Base-by-base conservation (phyloP, 2,329 filamentous ascomycete genomes). In the Fusarium temperatum region DNA sequence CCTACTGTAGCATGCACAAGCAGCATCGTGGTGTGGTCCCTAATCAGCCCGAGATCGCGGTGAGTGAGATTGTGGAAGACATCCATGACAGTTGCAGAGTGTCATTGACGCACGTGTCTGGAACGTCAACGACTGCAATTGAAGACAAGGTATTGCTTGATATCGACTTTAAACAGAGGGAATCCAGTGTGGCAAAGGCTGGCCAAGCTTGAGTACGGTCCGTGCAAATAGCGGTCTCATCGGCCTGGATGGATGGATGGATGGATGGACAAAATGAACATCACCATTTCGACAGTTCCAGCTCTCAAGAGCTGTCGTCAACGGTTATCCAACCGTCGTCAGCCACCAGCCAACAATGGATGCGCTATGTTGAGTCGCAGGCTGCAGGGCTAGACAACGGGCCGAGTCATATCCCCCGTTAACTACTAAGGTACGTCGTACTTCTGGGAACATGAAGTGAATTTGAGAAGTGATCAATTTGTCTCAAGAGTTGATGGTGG, bases 11-110 rank as follows among this genome's bases (percentile, higher is more conserved):
- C 35, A 71, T 67, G 71, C 65, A 74, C 51, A 64, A 28, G 32
- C 62, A 72, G 51, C 48, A 53, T 38, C 54, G 64, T 54, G 63
- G 64, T 59, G 57, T 59, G 53, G 56, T 53, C 66, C 75, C 71
- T 76, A 72, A 62, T 65, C 56, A 61, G 64, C 71, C 76, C 73
- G 76, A 76, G 66, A 73, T 75, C 73, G 74, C 67, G 75, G 76
- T 77, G 75, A 78, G 68, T 72, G 71, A 72, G 65, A 68, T 64
- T 61, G 55, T 36, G 50, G 63, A 66, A 66, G 35, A 54, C 32
- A 38, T 38, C 50, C 54, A 39, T 47, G 42, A 28, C n/a, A 63
- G 18, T 38, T 22, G 22, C 51, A 48, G 63, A 56, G 67, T 50
- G 26, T 30, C 39, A 26, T 66, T 47, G 38, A 18, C 38, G 35